Conservation (phyloP, 495 filamentous ascomycete genomes). For the Glutinoglossum americanum region DNA sequence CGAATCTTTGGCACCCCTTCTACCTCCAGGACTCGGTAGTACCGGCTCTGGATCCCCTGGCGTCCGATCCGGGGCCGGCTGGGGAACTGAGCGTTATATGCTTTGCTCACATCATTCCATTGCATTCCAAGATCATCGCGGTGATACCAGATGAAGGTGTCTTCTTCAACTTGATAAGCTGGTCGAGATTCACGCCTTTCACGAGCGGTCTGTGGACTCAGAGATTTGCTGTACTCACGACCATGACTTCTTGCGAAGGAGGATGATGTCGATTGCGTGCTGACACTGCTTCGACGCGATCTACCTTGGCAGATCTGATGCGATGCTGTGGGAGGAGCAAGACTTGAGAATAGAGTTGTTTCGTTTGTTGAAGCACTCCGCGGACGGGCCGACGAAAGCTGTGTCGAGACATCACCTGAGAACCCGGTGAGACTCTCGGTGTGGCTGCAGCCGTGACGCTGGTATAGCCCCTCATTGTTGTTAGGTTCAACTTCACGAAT, state of each 20-base stretch:
- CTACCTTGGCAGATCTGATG: not conserved
- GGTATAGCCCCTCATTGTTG: not conserved
- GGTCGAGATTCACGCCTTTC: not conserved
- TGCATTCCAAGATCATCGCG: not conserved
- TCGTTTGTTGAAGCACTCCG: not conserved
- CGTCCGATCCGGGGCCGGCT: not conserved
- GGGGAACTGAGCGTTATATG: not conserved
- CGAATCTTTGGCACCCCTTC: not conserved
- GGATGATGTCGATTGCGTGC: not conserved
- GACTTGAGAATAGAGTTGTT: not conserved
- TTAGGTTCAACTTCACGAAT: not conserved
- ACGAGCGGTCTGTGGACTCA: not conserved
- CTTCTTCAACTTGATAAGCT: not conserved
- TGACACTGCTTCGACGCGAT: not conserved
- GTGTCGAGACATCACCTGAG: not conserved
- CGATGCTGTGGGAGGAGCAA: not conserved
- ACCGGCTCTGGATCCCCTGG: conserved; percentile 1
- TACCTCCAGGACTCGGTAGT: not conserved
- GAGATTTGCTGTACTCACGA: not conserved
- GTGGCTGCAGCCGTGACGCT: not conserved
- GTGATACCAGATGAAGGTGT: conserved; percentile 1
- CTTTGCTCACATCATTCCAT: not conserved
- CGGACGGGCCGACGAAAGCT: not conserved
- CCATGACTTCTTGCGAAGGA: not conserved
- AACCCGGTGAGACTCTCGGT: not conserved